A percentile compares a stretch with the other conserved stretches of the same genome.
Conservation (phyloP, 306 rosid genomes). For the Cicer pinnatifidum region DNA sequence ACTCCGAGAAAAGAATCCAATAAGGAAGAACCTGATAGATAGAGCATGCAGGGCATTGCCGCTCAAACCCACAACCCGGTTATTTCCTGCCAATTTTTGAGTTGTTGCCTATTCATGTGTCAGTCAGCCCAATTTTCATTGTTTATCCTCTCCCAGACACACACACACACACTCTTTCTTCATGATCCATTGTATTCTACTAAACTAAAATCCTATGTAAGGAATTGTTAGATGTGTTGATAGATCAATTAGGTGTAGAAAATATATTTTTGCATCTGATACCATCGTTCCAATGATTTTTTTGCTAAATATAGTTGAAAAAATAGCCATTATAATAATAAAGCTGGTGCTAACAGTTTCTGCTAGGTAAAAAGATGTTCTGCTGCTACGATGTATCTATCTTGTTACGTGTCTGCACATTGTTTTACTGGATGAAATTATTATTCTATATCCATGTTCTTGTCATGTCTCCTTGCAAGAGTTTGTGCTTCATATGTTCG, state of each 20-base stretch:
- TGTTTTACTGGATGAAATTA: not conserved
- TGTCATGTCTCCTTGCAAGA: not conserved
- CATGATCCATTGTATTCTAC: not conserved
- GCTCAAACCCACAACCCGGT: not conserved
- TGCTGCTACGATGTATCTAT: not conserved
- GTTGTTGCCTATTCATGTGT: constrained; percentile 25
- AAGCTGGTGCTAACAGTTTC: not conserved
- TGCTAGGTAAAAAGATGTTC: not conserved
- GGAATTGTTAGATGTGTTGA: constrained; percentile 39
- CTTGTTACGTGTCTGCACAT: not conserved
- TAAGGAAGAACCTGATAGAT: constrained; percentile 44
- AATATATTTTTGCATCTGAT: constrained; percentile 15
- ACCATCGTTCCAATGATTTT: constrained; percentile 4
- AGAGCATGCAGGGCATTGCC: constrained; percentile 40
- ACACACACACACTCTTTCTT: not conserved
- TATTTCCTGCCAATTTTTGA: constrained; percentile 21
- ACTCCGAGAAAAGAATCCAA: constrained; percentile 46
- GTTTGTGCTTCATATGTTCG: not conserved
- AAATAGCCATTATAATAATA: not conserved
- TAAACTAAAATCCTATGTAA: constrained; percentile 36
- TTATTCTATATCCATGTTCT: not conserved
- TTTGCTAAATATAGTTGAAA: not conserved
- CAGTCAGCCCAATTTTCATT: constrained; percentile 9
- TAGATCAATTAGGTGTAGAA: constrained; percentile 37
- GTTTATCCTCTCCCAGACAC: not conserved